Base-by-base conservation (phyloP, 768 basidiomycete genomes). In the Amanita rubescens region DNA sequence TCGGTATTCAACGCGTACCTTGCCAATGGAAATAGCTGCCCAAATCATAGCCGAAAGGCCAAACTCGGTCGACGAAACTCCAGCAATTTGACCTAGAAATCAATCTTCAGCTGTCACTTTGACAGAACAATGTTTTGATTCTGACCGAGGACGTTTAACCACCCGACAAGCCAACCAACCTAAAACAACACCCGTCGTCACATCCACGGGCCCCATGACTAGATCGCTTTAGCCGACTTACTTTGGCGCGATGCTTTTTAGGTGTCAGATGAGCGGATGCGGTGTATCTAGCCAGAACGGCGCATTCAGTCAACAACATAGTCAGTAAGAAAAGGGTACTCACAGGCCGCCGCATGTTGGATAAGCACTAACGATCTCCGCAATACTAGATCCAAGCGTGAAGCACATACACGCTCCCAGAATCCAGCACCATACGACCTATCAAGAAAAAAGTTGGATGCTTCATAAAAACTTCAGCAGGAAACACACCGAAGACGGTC, bases 41-140 rank as follows among this genome's bases (percentile, higher is more conserved):
- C 85, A 78, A 37, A 89, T 86, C 87, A 88, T 90, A 63, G 76
- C 79, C 19, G 85, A 75, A 19, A 89, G 74, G 24, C 89, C 90
- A 62, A 90, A 92, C 65, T 92, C 89, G 0, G 89, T 92, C 2
- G 87, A 91, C 6, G 90, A 86, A 46, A 92, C 74, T 25, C 91
- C 91, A 11, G 90, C 89, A 53, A 90, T 80, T 68, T 92, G 90
- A 33, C 88, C 83, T 80, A 12, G 57, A 17, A 49, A 30, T 8
- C 20, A 30, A 24, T 41, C 7, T 49, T 35, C 15, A 37, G 30
- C 4, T 61, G 12, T 60, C 45, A n/a, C 37, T 35, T 22, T 34
- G 19, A 35, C 17, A 3, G 47, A 9, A 24, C 8, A 24, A 60
- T 12, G 56, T 41, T 39, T 47, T 20, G 34, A 33, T 17, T 62